Evolutionary conservation across 306 rosid species (phyloP), one percentile per base, ranked within the genome.

Genomic region (Cucurbita ficifolia): DNA sequence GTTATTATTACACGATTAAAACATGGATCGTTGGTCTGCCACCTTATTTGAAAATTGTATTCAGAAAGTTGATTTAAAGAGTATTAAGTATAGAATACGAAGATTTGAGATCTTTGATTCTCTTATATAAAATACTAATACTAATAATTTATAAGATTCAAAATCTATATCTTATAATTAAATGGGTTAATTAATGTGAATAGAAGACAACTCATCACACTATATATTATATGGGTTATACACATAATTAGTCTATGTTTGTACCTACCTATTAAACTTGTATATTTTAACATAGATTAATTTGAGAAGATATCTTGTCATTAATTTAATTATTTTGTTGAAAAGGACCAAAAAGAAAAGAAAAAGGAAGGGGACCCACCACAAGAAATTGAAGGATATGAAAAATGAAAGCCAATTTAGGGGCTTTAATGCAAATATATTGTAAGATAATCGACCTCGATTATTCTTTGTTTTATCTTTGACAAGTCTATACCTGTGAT

Each of bases 31-130:
- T 8, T 61, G 42, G 73, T 48, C 24, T 11, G 57, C 57, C 74
- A 69, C 49, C 53, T 67, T 36, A 61, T 33, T 58, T 67, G 3
- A 67, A 68, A 24, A 13, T 22, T 24, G 1, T 45, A 2, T 4
- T 61, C 46, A 22, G 12, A 69, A 49, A 29, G 16, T 69, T 69
- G 3, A 29, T 69, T 48, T 24, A 29, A 46, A 49, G 10, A 16
- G 43, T 1, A 21, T 21, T 11, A 7, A 24, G 18, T 40, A 22
- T 7, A 43, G 54, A 21, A 7, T 45, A 40, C 19, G 38, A 29
- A 46, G 57, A 69, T 69, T 69, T 68, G 73, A 43, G 73, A 68
- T 68, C 38, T 5, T 64, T 21, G 54, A 65, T 65, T 12, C n/a
- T 42, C 14, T 10, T 1, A 21, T 7, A 67, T 42, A 67, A 67